Percentiles rank a stretch among this genome's conserved stretches.
Conservation (phyloP, 2,329 filamentous ascomycete species). For the Massarina eburnea region DNA sequence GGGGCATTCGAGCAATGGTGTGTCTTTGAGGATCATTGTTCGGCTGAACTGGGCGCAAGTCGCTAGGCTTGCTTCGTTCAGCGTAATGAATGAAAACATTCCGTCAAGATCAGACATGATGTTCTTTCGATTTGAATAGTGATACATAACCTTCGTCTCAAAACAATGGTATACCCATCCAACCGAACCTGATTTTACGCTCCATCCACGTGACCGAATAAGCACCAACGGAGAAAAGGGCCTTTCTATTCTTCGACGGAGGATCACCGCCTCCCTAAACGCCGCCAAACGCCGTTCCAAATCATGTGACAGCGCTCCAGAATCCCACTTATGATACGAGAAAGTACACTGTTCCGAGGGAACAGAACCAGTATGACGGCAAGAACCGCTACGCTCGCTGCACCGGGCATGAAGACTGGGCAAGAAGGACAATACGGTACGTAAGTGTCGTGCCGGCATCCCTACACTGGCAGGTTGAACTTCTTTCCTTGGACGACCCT, state of each 20-base stretch:
- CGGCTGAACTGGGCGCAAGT: neutral
- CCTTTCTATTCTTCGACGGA: neutral
- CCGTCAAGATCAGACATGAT: too few species aligned
- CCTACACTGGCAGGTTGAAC: constrained; percentile 56
- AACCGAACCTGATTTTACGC: neutral
- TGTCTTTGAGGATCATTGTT: neutral
- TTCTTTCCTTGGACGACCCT: constrained; percentile 58
- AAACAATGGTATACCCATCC: neutral
- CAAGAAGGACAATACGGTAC: neutral
- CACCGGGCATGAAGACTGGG: neutral
- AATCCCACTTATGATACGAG: neutral
- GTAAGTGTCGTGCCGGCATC: too few species aligned
- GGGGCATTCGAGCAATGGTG: neutral
- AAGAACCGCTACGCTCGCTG: too few species aligned
- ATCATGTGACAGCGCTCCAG: neutral
- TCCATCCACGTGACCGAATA: neutral
- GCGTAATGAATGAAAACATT: neutral
- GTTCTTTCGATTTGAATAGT: too few species aligned
- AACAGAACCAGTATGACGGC: too few species aligned
- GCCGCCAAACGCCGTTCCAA: neutral
- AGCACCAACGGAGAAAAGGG: neutral
- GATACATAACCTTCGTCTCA: neutral
- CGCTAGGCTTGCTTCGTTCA: neutral
- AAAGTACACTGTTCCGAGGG: neutral
- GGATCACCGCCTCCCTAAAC: neutral